Evolutionary conservation across 2,329 filamentous ascomycete species (phyloP).

Genomic region (Colletotrichum lini): DNA sequence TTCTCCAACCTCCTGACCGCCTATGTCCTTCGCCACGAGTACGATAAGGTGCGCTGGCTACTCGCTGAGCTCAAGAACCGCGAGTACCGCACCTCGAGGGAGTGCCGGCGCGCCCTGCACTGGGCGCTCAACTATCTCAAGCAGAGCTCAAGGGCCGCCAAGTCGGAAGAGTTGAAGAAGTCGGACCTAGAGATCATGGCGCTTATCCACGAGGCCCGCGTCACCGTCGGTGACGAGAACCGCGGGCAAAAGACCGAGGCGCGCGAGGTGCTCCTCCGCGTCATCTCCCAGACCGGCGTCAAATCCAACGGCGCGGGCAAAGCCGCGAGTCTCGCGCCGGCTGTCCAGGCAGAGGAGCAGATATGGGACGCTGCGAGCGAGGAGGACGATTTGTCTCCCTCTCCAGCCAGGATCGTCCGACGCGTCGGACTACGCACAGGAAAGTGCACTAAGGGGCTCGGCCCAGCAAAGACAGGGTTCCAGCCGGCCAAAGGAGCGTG

Average conservation of each 20-base stretch:
- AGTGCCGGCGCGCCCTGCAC: slow-evolving; percentile 30
- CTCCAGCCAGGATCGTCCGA: neutral
- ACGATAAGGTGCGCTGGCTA: slow-evolving; percentile 50
- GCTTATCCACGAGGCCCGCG: slow-evolving; percentile 22
- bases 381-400: neutral
- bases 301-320: slow-evolving; percentile 2
- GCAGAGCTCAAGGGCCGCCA: slow-evolving; percentile 24
- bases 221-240: slow-evolving; percentile 21
- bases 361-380: neutral
- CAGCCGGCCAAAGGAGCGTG: slow-evolving; percentile 1
- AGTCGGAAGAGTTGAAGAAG: slow-evolving; percentile 31
- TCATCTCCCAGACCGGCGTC: neutral
- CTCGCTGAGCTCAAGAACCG: slow-evolving; percentile 43
- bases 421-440: neutral
- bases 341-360: slow-evolving; percentile 3
- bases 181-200: slow-evolving; percentile 36
- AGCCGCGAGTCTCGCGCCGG: slow-evolving; percentile 3
- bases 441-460: neutral
- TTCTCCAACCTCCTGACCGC: slow-evolving; percentile 55
- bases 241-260: slow-evolving; percentile 12
- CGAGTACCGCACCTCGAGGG: slow-evolving; percentile 32
- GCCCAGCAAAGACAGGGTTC: neutral
- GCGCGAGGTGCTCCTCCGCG: slow-evolving; percentile 17
- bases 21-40: slow-evolving; percentile 50
- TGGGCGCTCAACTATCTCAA: slow-evolving; percentile 37